These are phyloP conservation scores for Knoxia roxburghii DNA, from an alignment of 257 asterid genomes.

Conservation along the genomic window DNA sequence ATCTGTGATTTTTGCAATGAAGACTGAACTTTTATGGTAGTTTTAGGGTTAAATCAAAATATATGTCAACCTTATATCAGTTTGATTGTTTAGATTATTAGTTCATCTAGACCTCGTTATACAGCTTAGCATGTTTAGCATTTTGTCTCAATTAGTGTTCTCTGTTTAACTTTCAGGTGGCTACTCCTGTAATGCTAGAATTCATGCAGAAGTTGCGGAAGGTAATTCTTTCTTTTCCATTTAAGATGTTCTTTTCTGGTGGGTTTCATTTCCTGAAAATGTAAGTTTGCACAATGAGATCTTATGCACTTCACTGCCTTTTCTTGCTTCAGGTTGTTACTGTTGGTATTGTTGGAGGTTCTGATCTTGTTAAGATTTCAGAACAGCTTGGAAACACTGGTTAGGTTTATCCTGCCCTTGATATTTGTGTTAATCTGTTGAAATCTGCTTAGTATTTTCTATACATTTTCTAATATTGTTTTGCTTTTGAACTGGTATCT, in stretches of 20 bases:
- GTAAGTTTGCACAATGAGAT: background rate
- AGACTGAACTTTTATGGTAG: background rate
- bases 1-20: background rate
- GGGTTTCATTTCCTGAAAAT: background rate
- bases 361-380: conserved; percentile 91
- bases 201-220: conserved; percentile 75
- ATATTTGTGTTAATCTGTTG: background rate
- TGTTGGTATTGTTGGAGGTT: conserved; percentile 97
- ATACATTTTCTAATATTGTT: background rate
- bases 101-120: background rate
- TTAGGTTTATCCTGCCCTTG: conserved; percentile 11
- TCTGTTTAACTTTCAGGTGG: conserved; percentile 37
- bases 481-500: background rate
- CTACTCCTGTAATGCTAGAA: conserved; percentile 62
- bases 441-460: background rate
- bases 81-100: background rate
- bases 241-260: background rate
- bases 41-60: background rate
- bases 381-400: conserved; percentile 92
- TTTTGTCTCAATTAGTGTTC: background rate
- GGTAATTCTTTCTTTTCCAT: conserved; percentile 31
- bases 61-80: background rate
- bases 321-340: conserved; percentile 52
- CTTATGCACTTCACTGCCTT: background rate
- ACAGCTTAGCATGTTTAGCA: background rate